Evolutionary conservation across 1,139 yeast genomes (phyloP).

Genomic region (Pichia sp.): DNA sequence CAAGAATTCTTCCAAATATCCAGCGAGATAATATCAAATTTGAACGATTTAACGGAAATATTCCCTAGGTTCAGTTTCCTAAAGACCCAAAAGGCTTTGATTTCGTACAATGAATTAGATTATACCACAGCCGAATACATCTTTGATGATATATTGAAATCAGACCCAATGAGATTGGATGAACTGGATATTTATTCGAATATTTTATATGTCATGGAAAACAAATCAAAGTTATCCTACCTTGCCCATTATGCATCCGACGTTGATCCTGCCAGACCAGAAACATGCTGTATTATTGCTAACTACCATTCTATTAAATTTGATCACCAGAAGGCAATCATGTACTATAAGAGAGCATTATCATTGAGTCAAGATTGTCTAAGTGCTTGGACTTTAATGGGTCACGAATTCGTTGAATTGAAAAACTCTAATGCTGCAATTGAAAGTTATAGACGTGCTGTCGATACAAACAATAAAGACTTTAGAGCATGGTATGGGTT

Average conservation of each 20-base stretch:
- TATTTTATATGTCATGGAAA: conserved; percentile 92
- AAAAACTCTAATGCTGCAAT: conserved; percentile 98
- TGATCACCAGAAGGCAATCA: conserved; percentile 93
- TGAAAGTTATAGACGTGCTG: conserved; percentile 92
- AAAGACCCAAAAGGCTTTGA: conserved; percentile 76
- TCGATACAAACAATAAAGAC: conserved; percentile 84
- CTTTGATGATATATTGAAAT: conserved; percentile 69
- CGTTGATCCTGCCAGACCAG: conserved; percentile 88
- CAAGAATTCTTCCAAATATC: conserved; percentile 82
- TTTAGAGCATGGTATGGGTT: conserved; percentile 98
- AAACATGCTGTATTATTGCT: conserved; percentile 92
- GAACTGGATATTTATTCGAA: conserved; percentile 92
- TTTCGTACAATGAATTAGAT: conserved; percentile 78
- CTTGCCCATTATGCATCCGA: conserved; percentile 83
- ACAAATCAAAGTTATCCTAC: conserved; percentile 77
- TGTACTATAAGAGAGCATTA: conserved; percentile 88
- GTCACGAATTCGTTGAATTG: conserved; percentile 96
- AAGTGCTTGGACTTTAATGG: conserved; percentile 98
- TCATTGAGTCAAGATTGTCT: conserved; percentile 77
- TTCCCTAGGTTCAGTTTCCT: conserved; percentile 77
- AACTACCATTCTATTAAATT: conserved; percentile 90
- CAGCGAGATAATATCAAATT: conserved; percentile 45
- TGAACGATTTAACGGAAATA: conserved; percentile 45
- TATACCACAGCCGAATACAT: conserved; percentile 75
- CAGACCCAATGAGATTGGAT: conserved; percentile 88